Evolutionary conservation across 2,329 filamentous ascomycete species (phyloP).

Genomic region (Exophiala bonariae): DNA sequence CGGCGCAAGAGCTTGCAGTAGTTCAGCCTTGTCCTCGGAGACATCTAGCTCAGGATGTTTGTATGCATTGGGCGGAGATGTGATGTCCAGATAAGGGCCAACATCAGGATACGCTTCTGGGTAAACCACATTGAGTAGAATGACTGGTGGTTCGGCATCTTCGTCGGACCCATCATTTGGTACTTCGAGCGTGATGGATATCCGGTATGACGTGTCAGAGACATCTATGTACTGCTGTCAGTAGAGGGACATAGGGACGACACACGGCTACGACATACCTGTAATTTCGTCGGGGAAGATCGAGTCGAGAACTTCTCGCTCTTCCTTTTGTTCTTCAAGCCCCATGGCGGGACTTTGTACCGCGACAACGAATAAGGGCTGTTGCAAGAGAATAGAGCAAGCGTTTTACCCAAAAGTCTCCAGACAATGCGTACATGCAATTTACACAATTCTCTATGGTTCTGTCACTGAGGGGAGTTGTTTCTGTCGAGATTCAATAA

Average conservation of each 20-base stretch:
- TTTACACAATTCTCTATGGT: no score
- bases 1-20: slow-evolving; percentile 70
- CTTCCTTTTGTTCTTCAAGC: slow-evolving; percentile 86
- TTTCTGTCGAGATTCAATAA: no score
- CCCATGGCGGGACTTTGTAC: slow-evolving; percentile 39
- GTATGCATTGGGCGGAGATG: slow-evolving; percentile 67
- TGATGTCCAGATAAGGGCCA: slow-evolving; percentile 78
- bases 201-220: slow-evolving; percentile 83
- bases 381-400: no score
- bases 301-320: slow-evolving; percentile 95
- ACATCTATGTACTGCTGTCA: slow-evolving; percentile 62
- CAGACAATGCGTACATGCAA: no score
- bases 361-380: no score
- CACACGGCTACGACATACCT: slow-evolving; percentile 53
- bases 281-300: slow-evolving; percentile 98
- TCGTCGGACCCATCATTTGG: slow-evolving; percentile 63
- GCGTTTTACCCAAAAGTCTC: no score
- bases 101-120: slow-evolving; percentile 89
- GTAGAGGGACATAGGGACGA: background rate
- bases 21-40: slow-evolving; percentile 71
- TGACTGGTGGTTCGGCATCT: slow-evolving; percentile 62
- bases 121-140: slow-evolving; percentile 84
- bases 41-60: slow-evolving; percentile 76
- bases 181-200: slow-evolving; percentile 82
- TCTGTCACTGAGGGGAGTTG: no score